These are phyloP conservation scores for Mycena kentingensis DNA, from an alignment of 768 basidiomycete genomes.

Conservation along the genomic window DNA sequence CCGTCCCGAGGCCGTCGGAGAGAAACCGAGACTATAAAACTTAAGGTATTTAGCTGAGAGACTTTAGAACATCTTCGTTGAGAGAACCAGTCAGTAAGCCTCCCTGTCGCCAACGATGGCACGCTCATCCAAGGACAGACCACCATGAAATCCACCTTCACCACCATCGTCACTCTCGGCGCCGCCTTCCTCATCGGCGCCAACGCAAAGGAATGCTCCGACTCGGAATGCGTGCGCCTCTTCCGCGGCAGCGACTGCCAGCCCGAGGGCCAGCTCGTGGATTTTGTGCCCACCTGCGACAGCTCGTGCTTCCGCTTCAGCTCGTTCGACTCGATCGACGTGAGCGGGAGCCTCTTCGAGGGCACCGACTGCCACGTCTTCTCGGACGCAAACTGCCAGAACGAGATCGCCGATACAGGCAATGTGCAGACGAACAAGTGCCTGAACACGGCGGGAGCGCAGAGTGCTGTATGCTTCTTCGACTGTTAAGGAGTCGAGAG, in stretches of 20 bases:
- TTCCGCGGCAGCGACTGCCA: slow-evolving; percentile 1
- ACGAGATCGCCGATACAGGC: neutral
- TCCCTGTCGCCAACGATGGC: no score
- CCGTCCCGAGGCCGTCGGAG: no score
- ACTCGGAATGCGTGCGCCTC: neutral
- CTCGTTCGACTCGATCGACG: neutral
- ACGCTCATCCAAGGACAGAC: no score
- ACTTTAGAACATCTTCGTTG: no score
- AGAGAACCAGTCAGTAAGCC: no score
- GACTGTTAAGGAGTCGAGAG: slow-evolving; percentile 1
- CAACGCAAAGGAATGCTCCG: no score
- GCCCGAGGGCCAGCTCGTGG: neutral
- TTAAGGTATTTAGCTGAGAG: no score
- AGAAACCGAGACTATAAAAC: no score
- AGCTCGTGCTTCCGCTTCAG: neutral
- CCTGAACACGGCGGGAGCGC: neutral
- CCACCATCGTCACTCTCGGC: no score
- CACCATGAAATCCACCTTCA: no score
- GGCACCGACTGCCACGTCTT: slow-evolving; percentile 6
- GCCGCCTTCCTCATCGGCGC: no score
- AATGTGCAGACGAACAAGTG: neutral
- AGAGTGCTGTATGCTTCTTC: slow-evolving; percentile 1
- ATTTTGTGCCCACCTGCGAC: slow-evolving; percentile 2
- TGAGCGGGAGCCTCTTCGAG: neutral
- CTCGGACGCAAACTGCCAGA: slow-evolving; percentile 2